Conservation (phyloP, 2,329 filamentous ascomycete species). For the Hypoxylon sp. region DNA sequence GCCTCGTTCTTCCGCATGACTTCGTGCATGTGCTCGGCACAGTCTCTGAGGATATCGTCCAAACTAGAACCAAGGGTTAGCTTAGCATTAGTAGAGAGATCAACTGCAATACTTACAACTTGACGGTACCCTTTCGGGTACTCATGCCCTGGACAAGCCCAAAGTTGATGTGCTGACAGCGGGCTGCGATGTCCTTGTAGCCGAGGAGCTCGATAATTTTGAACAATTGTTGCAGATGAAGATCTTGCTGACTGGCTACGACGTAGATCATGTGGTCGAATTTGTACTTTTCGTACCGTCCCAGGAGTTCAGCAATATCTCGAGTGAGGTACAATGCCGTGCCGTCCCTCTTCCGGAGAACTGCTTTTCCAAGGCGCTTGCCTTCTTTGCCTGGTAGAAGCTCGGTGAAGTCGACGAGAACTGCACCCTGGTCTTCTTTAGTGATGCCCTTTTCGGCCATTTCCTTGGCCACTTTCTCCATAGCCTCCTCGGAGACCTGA, state of each 20-base stretch:
- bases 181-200: slow-evolving; percentile 74
- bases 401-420: slow-evolving; percentile 79
- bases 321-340: slow-evolving; percentile 83
- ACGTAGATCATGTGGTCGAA: slow-evolving; percentile 88
- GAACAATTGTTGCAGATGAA: slow-evolving; percentile 80
- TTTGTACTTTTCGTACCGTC: slow-evolving; percentile 69
- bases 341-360: slow-evolving; percentile 80
- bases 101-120: slow-evolving; percentile 45
- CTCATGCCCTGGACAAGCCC: slow-evolving; percentile 79
- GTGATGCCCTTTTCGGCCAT: slow-evolving; percentile 75
- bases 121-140: slow-evolving; percentile 78
- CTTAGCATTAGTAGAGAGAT: not conserved
- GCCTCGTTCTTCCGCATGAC: slow-evolving; percentile 91
- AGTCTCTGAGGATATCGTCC: slow-evolving; percentile 79
- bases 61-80: slow-evolving; percentile 50
- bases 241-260: slow-evolving; percentile 77
- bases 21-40: slow-evolving; percentile 96
- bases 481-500: slow-evolving; percentile 75
- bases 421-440: slow-evolving; percentile 78
- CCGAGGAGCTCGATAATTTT: slow-evolving; percentile 82
- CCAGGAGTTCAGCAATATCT: slow-evolving; percentile 80
- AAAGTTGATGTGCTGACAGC: slow-evolving; percentile 82
- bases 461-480: slow-evolving; percentile 72
- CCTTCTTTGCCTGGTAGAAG: slow-evolving; percentile 74
- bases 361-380: slow-evolving; percentile 77